These are phyloP conservation scores for Ascochyta pisi DNA, from an alignment of 2,329 filamentous ascomycete genomes.

Conservation along the genomic window DNA sequence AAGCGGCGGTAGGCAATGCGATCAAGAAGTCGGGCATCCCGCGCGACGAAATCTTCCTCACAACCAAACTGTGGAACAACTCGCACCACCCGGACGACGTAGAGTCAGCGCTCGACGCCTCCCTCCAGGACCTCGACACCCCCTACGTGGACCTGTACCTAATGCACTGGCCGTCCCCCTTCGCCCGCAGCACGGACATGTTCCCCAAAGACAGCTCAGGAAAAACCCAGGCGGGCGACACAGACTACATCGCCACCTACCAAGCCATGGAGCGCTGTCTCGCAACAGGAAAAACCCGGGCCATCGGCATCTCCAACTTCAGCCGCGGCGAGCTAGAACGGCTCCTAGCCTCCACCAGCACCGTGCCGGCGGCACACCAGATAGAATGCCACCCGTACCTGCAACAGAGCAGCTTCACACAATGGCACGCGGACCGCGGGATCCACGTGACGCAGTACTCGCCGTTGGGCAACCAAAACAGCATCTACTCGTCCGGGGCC, in stretches of 20 bases:
- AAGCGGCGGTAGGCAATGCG: constrained; percentile 33
- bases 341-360: constrained; percentile 55
- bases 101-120: constrained; percentile 73
- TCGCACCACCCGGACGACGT: constrained; percentile 76
- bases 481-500: constrained; percentile 41
- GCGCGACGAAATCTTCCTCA: constrained; percentile 50
- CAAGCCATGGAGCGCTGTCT: constrained; percentile 50
- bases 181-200: constrained; percentile 72
- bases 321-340: constrained; percentile 55
- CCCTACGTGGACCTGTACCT: constrained; percentile 92
- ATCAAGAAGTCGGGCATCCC: constrained; percentile 43
- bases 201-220: constrained; percentile 59
- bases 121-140: constrained; percentile 76
- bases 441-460: constrained; percentile 47
- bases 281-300: constrained; percentile 43
- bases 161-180: constrained; percentile 78
- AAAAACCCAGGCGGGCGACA: constrained; percentile 31
- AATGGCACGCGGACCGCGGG: constrained; percentile 36
- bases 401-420: constrained; percentile 35
- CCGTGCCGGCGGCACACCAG: constrained; percentile 43
- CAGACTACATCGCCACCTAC: constrained; percentile 42
- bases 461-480: constrained; percentile 45
- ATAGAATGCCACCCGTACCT: constrained; percentile 43
- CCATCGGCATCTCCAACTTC: constrained; percentile 47
- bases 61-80: constrained; percentile 90